Conservation (phyloP, 2,329 filamentous ascomycete species). For the Aspergillus clavatus region DNA sequence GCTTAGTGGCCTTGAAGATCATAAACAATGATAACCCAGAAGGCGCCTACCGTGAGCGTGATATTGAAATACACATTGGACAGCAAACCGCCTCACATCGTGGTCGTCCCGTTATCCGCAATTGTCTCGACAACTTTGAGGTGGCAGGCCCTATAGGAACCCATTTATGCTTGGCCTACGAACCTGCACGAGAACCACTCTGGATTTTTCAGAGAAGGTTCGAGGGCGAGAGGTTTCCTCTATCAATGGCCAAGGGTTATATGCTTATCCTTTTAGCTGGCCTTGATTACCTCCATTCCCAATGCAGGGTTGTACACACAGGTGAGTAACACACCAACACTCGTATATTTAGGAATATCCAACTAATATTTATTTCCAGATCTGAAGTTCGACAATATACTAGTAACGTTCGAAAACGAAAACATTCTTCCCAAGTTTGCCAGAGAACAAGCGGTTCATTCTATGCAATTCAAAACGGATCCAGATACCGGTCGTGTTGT, state of each 20-base stretch:
- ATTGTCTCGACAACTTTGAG: slow-evolving; percentile 19
- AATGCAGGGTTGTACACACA: slow-evolving; percentile 37
- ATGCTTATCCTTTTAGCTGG: slow-evolving; percentile 34
- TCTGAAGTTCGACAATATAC: slow-evolving; percentile 40
- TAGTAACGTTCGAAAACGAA: slow-evolving; percentile 28
- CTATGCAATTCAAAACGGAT: slow-evolving; percentile 15
- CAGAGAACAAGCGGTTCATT: slow-evolving; percentile 20
- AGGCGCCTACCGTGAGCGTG: slow-evolving; percentile 15
- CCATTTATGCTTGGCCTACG: slow-evolving; percentile 33
- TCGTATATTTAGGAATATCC: background rate
- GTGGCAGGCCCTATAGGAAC: slow-evolving; percentile 17
- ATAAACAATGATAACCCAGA: slow-evolving; percentile 19
- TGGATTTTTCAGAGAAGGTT: slow-evolving; percentile 28
- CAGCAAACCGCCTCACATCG: slow-evolving; percentile 22
- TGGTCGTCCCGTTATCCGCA: slow-evolving; percentile 12
- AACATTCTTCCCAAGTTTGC: slow-evolving; percentile 15
- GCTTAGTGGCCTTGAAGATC: slow-evolving; percentile 26
- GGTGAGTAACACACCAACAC: slow-evolving; percentile 18
- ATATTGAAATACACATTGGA: slow-evolving; percentile 26
- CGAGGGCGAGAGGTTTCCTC: slow-evolving; percentile 19
- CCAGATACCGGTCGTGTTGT: slow-evolving; percentile 10
- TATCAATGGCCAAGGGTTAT: slow-evolving; percentile 26
- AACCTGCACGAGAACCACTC: slow-evolving; percentile 34
- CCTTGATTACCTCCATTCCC: slow-evolving; percentile 39
- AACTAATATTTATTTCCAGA: slow-evolving; percentile 21